Base-by-base conservation (phyloP, 495 filamentous ascomycete species). In the Talaromyces stipitatus region DNA sequence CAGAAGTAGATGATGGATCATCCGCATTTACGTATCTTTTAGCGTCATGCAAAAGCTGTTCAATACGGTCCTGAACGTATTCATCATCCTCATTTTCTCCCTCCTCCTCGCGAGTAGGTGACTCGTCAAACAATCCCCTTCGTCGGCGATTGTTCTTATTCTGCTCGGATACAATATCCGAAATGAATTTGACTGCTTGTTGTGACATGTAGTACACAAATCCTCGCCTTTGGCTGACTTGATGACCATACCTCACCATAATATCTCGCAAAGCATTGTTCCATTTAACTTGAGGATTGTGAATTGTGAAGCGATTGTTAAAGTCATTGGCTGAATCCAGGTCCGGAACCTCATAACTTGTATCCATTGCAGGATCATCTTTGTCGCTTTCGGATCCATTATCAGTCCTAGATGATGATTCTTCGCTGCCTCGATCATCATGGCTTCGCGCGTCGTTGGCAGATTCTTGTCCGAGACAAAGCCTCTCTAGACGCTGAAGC, bases 141-240 rank as follows among this genome's bases (percentile, higher is more conserved):
- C 66, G 66, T 56, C 71, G 82, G 77, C 63, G 81, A 71, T 75
- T 85, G 43, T 73, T 74, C 62, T 78, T 91, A 59, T 82, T 82
- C 63, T 97, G 94, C 64, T 97, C 94, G 30, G 96, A 90, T 11
- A 98, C 89, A 29, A 98, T 95, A 66, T 98, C 94, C 9, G 97
- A 76, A 58, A 98, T 96, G 70, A 98, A 98, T 66, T 97, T 98
- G 64, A 98, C 89, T 14, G 94, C 95, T 58, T 91, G 83, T 38
- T 94, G 83, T 20, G 94, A 96, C 78, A 97, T 85, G 72, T 98
- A 98, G 73, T 98, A 98, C 33, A 97, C 86, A 72, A 97, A 98
- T 23, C 94, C 94, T 54, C 94, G 86, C 36, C 94, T 79, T 71
- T 98, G 94, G 68, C 91, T 92, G 58, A 96, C 92, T 73, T 97